Evolutionary conservation across 2,329 filamentous ascomycete species (phyloP).

Genomic region (Pseudohalonectria lignicola): DNA sequence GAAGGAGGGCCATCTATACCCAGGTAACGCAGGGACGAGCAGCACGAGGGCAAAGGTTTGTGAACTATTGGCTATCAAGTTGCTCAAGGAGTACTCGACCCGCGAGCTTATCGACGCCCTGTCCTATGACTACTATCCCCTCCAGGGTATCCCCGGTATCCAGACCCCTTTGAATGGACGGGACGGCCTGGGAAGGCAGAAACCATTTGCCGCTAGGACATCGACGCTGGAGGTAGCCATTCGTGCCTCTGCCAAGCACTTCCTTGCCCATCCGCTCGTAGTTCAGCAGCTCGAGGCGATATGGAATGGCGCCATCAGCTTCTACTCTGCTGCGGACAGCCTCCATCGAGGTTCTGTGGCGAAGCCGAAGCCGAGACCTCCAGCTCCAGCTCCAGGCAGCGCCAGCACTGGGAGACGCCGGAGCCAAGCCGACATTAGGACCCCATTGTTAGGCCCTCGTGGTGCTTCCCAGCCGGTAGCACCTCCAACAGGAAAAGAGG

Average conservation of each 20-base stretch:
- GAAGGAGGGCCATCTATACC: conserved; percentile 74
- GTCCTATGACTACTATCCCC: conserved; percentile 88
- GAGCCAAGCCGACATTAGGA: conserved; percentile 29
- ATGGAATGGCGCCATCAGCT: conserved; percentile 92
- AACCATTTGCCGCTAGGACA: conserved; percentile 58
- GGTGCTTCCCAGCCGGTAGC: no score
- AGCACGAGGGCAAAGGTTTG: conserved; percentile 79
- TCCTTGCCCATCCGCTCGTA: conserved; percentile 81
- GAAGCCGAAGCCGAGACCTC: conserved; percentile 12
- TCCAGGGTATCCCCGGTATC: conserved; percentile 61
- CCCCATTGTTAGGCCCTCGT: conserved; percentile 34
- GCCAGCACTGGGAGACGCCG: conserved; percentile 10
- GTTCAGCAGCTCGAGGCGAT: conserved; percentile 94
- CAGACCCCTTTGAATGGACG: conserved; percentile 26
- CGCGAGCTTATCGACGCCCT: conserved; percentile 87
- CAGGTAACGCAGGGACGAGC: conserved; percentile 74
- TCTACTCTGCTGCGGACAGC: conserved; percentile 79
- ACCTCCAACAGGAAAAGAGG: conserved; percentile 5
- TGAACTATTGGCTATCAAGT: conserved; percentile 79
- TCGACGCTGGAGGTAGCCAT: conserved; percentile 92
- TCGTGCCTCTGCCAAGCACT: conserved; percentile 82
- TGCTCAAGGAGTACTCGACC: conserved; percentile 82
- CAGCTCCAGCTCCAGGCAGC: no score
- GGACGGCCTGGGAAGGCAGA: conserved; percentile 29
- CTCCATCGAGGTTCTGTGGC: conserved; percentile 53